Evolutionary conservation across 2,329 filamentous ascomycete genomes (phyloP), one percentile per base, ranked within the genome.

Genomic region (Aspergillus eucalypticola): DNA sequence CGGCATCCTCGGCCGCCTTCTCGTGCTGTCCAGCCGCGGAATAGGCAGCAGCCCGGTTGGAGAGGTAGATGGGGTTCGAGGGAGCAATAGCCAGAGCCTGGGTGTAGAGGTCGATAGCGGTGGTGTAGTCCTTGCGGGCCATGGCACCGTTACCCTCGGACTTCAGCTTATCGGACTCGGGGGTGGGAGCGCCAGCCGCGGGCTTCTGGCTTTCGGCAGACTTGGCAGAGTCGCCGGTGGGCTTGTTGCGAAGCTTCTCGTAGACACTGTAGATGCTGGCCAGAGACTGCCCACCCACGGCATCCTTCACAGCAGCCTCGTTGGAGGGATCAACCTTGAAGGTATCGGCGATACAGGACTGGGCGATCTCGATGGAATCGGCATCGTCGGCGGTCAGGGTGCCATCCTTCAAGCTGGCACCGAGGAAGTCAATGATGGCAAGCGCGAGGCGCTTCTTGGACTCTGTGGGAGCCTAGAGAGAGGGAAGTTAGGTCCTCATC

Each of bases 361-460:
- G 85, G 67, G 95, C 95, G 55, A 99, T 89, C 75, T 99, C 95
- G 76, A 99, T 90, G 65, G 90, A 94, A 74, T 99, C 95, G 68
- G 89, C 87, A 77, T 99, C 94, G 70, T 98, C 95, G 70, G 89
- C 81, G 56, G 89, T 85, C 60, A 99, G 86, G 48, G 92, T 96
- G 71, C 95, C 95, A 76, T 99, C 95, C 64, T 87, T 89, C 69
- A 92, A 82, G 49, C 92, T 96, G 61, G 86, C 88, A 70, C 86
- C 86, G 63, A 99, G 89, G 83, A 96, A 99, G 81, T 98, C 92
- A 82, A 96, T 92, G 78, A 99, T 94, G 70, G 95, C 92, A 75
- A 99, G 91, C 77, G 95, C 95, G 66, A 99, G 90, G 81, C 93
- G 92, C 86, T 99, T 89, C 76, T 87, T 87, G 57, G 86, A 86